phyloP scores from a whole-genome alignment of 345 rosid genomes.

The thale cress (Arabidopsis thaliana) region DNA sequence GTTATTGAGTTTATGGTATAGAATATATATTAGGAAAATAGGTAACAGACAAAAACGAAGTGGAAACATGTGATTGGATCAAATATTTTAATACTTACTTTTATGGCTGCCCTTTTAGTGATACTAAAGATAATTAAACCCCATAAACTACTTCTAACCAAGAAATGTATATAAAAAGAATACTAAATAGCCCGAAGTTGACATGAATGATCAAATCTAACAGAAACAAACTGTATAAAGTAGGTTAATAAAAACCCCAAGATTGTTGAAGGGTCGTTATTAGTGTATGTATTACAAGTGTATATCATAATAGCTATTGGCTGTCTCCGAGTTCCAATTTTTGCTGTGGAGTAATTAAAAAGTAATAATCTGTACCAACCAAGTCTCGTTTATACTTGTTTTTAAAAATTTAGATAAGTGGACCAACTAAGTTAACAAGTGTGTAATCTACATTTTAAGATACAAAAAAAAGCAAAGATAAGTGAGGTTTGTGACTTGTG shows the following conservation, averaged over 20 bases:
- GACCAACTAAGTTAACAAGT: conserved; percentile 37
- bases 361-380: conserved; percentile 20
- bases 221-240: conserved; percentile 27
- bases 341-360: conserved; percentile 19
- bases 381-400: conserved; percentile 8
- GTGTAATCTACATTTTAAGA: conserved; percentile 26
- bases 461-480: conserved; percentile 27
- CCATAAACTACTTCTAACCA: conserved; percentile 29
- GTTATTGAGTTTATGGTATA: neutral
- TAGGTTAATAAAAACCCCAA: conserved; percentile 27
- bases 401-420: conserved; percentile 22
- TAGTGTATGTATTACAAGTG: conserved; percentile 3
- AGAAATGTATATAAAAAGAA: conserved; percentile 13
- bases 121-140: conserved; percentile 16
- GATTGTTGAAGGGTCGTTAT: conserved; percentile 30
- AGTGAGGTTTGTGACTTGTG: conserved; percentile 12
- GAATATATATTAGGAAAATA: neutral
- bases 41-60: neutral
- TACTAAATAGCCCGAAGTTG: conserved; percentile 30
- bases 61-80: conserved; percentile 36
- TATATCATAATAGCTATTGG: conserved; percentile 39
- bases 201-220: conserved; percentile 42
- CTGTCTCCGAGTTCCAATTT: conserved; percentile 34
- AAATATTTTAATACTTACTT: conserved; percentile 18
- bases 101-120: neutral